Percentiles rank a stretch among this genome's conserved stretches.
Evolutionary conservation across 305 asterid genomes (phyloP).

Genomic region (Withania somnifera): DNA sequence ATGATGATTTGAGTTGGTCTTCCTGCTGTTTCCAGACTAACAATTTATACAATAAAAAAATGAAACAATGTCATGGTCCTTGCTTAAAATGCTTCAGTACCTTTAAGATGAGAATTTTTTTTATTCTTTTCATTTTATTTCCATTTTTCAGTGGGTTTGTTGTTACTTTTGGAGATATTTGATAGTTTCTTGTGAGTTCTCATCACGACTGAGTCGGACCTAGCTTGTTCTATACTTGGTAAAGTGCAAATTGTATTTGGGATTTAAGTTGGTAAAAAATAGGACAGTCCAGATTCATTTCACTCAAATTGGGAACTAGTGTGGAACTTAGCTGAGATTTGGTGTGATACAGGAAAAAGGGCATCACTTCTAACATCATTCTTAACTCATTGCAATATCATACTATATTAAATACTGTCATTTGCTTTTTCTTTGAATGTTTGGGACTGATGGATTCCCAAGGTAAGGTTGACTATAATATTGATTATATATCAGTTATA

Average conservation of each 20-base stretch:
- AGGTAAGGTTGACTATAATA: neutral
- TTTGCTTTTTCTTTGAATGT: neutral
- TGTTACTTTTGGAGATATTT: neutral
- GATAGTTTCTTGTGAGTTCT: neutral
- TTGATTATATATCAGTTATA: neutral
- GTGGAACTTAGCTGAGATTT: neutral
- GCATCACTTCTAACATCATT: neutral
- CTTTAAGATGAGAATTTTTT: neutral
- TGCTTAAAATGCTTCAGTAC: neutral
- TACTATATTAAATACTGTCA: neutral
- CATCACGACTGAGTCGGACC: neutral
- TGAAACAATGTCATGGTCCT: neutral
- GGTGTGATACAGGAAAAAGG: neutral
- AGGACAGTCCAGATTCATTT: neutral
- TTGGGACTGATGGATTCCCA: neutral
- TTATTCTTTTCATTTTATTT: neutral
- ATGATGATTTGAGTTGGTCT: neutral
- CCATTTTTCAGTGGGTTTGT: neutral
- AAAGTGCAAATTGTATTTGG: neutral
- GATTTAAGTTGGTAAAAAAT: neutral
- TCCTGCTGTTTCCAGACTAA: neutral
- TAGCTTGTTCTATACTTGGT: neutral
- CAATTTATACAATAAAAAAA: neutral
- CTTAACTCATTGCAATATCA: neutral
- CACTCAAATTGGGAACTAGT: neutral